Evolutionary conservation across 140 eudicot genomes (phyloP).

Genomic region (Stevia rebaudiana): DNA sequence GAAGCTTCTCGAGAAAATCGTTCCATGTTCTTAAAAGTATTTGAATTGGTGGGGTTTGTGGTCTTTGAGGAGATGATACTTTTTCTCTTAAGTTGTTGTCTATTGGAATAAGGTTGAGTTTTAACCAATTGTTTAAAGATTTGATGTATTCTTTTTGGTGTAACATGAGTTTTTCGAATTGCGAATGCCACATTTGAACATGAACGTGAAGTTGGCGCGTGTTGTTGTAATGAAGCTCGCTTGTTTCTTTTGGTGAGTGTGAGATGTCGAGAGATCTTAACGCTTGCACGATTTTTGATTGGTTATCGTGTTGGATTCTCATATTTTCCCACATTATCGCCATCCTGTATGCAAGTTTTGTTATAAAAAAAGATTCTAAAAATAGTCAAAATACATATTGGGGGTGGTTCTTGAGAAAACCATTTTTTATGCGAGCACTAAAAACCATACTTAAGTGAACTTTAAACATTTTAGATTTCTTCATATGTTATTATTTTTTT

Average conservation of each 20-base stretch:
- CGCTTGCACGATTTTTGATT: constrained; percentile 50
- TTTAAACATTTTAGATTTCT: too few relatives aligned
- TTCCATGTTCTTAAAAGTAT: constrained; percentile 63
- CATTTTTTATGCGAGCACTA: too few relatives aligned
- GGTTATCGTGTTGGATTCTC: constrained; percentile 50
- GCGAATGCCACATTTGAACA: constrained; percentile 68
- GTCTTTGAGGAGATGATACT: constrained; percentile 69
- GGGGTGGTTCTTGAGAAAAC: too few relatives aligned
- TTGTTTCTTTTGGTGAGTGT: constrained; percentile 72
- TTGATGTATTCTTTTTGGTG: constrained; percentile 66
- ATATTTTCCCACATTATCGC: constrained; percentile 80
- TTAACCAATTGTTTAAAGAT: constrained; percentile 63
- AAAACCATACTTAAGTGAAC: too few relatives aligned
- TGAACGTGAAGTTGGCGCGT: constrained; percentile 65
- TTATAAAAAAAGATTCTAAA: neutral
- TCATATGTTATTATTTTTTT: too few relatives aligned
- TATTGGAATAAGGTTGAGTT: constrained; percentile 80
- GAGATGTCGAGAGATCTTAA: constrained; percentile 49
- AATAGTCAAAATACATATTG: neutral
- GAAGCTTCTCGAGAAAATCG: constrained; percentile 79
- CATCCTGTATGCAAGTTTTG: constrained; percentile 48
- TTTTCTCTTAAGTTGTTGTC: constrained; percentile 77
- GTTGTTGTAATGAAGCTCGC: constrained; percentile 59
- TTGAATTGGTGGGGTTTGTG: constrained; percentile 66
- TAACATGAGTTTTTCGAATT: constrained; percentile 59